Evolutionary conservation across 2,329 filamentous ascomycete genomes (phyloP), one percentile per base, ranked within the genome.

Genomic region (Curvularia verruculosa): DNA sequence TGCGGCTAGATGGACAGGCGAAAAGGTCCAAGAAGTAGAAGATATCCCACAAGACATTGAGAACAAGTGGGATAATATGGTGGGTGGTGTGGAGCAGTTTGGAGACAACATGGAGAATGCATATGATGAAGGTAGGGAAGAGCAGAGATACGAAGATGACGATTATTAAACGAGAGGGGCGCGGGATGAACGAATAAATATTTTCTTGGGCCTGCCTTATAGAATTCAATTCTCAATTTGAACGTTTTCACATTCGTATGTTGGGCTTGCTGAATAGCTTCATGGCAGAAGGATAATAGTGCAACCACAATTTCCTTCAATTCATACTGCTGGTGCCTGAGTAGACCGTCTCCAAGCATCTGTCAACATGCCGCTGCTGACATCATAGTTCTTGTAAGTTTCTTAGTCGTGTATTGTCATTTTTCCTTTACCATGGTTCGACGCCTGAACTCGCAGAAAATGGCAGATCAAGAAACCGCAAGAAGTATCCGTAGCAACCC

Each of bases 81-180:
- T 56, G 4, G 51, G 59, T 9, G 56, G 58, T 2, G 61, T 70
- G 1, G 63, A 65, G 24, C 37, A 47, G 3, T 70, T 67, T 49
- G 67, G 64, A 3, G 64, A 61, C 3, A 53, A 66, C 1, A 70
- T 70, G 66, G 66, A 58, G 10, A 50, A 67, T 28, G 61, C 67
- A 13, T 70, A 68, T 29, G 66, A 70, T 21, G 56, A 65, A 3
- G 67, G 67, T 3, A 62, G 61, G 24, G 64, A 70, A 1, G 66
- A 68, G 48, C 54, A 57, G 50, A 59, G 67, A 34, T 67, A 70
- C 41, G 67, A 70, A 26, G 67, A 69, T 53, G 60, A 68, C n/a
- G 46, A 55, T 46, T 47, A 56, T 23, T 47, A 44, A 36, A 5
- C 13, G 40, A 9, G 21, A 9, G 15, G 6, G 19, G 26, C 8